Evolutionary conservation across 1,139 yeast species (phyloP), one percentile per base, ranked within the genome.

Genomic region (Cylindricascospora bacillispora): DNA sequence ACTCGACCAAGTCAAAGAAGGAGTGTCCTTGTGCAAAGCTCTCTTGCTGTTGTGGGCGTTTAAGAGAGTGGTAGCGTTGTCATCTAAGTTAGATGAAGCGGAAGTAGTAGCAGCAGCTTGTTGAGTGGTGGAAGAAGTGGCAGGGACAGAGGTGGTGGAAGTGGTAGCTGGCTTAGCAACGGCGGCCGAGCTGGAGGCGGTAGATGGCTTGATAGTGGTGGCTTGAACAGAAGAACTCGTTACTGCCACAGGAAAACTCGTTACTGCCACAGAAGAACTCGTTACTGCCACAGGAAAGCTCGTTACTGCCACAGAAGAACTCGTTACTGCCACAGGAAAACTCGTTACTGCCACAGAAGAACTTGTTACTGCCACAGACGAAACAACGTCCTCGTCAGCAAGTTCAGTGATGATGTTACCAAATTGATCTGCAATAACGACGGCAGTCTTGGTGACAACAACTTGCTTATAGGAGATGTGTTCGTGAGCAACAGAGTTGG

Each of bases 1-100:
- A 24, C 59, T 47, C 41, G 71, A 67, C 95, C 95, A 83, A 1
- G 65, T 39, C 40, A 83, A 57, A 9, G 62, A 52, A 4, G 60
- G 54, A 24, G 75, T 85, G 33, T 67, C 65, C 30, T 45, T 24
- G 62, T 79, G 92, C 32, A 56, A 42, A 15, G 82, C 68, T 59
- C 94, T 71, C 56, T 71, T 71, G 7, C 29, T 42, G 50, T 73
- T 73, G 52, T 70, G 77, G 30, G 59, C 72, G 24, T 44, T 49
- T 36, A 73, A 56, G 32, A 72, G 59, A 4, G 64, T 63, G 24
- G 59, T 62, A 19, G 52, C 63, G 31, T 48, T 40, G 10, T 52
- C 44, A 9, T 54, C 26, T 35, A 67, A 17, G 23, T 18, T 17
- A 5, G 22, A 12, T 14, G 47, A 28, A 3, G 49, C 19, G 3